phyloP scores from a whole-genome alignment of 1,284 basidiomycete genomes.

The Malassezia slooffiae region DNA sequence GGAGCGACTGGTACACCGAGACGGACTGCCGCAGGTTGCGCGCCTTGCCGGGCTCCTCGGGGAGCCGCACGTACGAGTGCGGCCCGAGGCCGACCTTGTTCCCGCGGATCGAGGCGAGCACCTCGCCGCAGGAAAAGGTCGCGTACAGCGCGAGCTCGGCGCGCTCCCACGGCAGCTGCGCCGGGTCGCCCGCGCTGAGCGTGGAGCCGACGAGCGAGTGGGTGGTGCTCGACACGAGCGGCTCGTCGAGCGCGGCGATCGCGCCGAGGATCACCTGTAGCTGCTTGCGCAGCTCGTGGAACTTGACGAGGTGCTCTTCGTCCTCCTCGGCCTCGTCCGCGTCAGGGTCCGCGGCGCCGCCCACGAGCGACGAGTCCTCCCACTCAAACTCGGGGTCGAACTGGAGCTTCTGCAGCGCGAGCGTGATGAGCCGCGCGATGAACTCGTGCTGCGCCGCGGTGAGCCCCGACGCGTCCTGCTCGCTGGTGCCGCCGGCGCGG shows the following conservation, averaged over 20 bases:
- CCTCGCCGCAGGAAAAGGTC: constrained; percentile 82
- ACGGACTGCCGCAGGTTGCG: constrained; percentile 28
- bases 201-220: constrained; percentile 63
- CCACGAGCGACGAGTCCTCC: constrained; percentile 52
- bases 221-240: constrained; percentile 64
- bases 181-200: constrained; percentile 57
- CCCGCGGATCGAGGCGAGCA: constrained; percentile 34
- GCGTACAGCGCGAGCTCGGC: constrained; percentile 84
- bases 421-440: constrained; percentile 65
- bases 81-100: constrained; percentile 39
- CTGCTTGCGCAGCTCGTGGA: constrained; percentile 76
- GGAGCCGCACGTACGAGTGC: constrained; percentile 36
- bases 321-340: constrained; percentile 56
- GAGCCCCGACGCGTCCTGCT: constrained; percentile 14
- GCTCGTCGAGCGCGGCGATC: constrained; percentile 66
- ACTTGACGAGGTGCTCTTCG: constrained; percentile 74
- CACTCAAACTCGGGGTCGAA: constrained; percentile 64
- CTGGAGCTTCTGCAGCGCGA: constrained; percentile 64
- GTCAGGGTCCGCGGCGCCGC: constrained; percentile 59
- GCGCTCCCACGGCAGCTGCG: constrained; percentile 73
- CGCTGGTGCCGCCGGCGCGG: constrained; percentile 16
- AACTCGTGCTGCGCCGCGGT: constrained; percentile 50
- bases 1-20: constrained; percentile 48
- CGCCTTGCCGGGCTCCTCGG: constrained; percentile 25
- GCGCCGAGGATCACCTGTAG: constrained; percentile 71